phyloP scores from a whole-genome alignment of 2,329 filamentous ascomycete genomes.

The Fusarium albosuccineum region DNA sequence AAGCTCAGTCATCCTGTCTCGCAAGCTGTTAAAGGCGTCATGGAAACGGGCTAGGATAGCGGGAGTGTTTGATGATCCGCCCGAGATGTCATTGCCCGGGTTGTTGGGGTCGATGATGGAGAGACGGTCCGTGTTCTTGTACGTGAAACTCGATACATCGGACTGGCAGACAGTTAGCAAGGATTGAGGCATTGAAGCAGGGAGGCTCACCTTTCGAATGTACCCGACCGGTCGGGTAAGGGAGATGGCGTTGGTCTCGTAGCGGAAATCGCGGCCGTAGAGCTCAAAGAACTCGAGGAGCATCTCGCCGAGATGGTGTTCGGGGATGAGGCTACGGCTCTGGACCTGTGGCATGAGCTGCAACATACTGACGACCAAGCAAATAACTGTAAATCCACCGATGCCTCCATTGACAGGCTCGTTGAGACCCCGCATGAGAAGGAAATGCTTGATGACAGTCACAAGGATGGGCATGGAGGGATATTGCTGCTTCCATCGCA shows the following conservation, averaged over 20 bases:
- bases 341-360: conserved; percentile 82
- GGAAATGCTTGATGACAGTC: conserved; percentile 90
- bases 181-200: fast-evolving
- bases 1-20: conserved; percentile 69
- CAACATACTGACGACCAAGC: conserved; percentile 89
- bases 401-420: conserved; percentile 93
- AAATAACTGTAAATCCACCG: conserved; percentile 94
- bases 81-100: conserved; percentile 86
- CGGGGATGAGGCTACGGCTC: conserved; percentile 67
- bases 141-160: conserved; percentile 60
- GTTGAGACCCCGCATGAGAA: conserved; percentile 89
- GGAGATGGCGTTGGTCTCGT: conserved; percentile 76
- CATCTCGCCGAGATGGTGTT: conserved; percentile 81
- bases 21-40: conserved; percentile 70
- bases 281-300: conserved; percentile 90
- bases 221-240: conserved; percentile 78
- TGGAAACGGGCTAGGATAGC: conserved; percentile 79
- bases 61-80: conserved; percentile 79
- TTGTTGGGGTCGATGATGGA: conserved; percentile 95
- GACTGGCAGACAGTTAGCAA: conserved; percentile 50
- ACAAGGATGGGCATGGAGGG: conserved; percentile 90
- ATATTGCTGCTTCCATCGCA: conserved; percentile 81
- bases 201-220: conserved; percentile 77
- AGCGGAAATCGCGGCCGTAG: conserved; percentile 87
- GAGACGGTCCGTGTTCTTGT: conserved; percentile 75